Percentiles rank a stretch among this genome's conserved stretches.
Conservation (phyloP, 495 filamentous ascomycete species). For the Platismatia glauca region DNA sequence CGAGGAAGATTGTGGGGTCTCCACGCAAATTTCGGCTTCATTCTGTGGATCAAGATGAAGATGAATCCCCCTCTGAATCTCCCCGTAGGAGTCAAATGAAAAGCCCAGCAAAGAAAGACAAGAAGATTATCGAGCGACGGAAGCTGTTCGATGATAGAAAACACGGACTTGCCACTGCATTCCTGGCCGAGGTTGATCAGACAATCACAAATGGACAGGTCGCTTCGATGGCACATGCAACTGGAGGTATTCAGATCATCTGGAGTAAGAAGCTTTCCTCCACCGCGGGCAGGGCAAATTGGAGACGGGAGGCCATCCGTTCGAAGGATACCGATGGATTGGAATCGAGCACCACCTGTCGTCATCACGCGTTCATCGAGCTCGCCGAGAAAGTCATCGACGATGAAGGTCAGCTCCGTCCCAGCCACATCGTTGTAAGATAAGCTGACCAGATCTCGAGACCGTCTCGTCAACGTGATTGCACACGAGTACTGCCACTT, state of each 20-base stretch:
- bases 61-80: constrained; percentile 17
- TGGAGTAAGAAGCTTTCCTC: constrained; percentile 82
- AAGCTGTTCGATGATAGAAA: constrained; percentile 62
- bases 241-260: constrained; percentile 67
- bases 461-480: constrained; percentile 73
- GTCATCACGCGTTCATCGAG: constrained; percentile 73
- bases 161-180: constrained; percentile 53
- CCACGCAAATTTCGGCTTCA: constrained; percentile 26
- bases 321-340: constrained; percentile 24
- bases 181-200: constrained; percentile 66
- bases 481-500: constrained; percentile 96
- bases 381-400: constrained; percentile 80
- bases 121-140: constrained; percentile 38
- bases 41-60: constrained; percentile 30
- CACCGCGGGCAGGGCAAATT: constrained; percentile 81
- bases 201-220: constrained; percentile 57
- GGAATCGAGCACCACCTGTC: constrained; percentile 22
- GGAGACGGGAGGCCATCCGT: constrained; percentile 54
- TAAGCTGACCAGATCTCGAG: constrained; percentile 18
- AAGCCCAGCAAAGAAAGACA: constrained; percentile 36
- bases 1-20: constrained; percentile 42
- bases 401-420: constrained; percentile 37
- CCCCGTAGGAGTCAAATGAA: constrained; percentile 24
- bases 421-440: background rate
- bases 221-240: constrained; percentile 44